Evolutionary conservation across 805 yeast genomes (phyloP), one percentile per base, ranked within the genome.

Genomic region (Yarrowia sp.): DNA sequence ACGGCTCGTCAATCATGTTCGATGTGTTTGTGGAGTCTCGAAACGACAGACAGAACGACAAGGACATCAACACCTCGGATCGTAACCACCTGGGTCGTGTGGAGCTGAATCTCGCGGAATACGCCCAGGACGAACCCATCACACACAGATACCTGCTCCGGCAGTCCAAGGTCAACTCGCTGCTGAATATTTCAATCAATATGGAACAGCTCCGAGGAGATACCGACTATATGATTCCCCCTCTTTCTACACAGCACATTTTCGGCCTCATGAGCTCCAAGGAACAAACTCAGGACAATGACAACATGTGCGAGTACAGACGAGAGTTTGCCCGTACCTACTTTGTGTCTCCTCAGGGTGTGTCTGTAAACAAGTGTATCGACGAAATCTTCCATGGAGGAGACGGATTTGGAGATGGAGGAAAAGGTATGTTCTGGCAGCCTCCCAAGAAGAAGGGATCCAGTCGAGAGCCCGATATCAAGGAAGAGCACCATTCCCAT

Each of bases 161-260:
- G 73, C 84, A 91, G 36, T 89, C 97, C 1, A 91, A 91, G 72
- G 86, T 94, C 19, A 94, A 94, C 76, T 88, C 96, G 2, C 89
- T 91, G n/a, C 77, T 89, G 48, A 87, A 84, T 63, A 72, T 91
- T 50, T 82, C 88, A 1, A 79, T 90, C n/a, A 80, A 81, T 5
- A 77, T 90, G 72, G 82, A 80, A 50, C 74, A 81, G 53, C 72
- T 79, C 42, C 78, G 82, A 72, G 85, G 85, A n/a, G 74, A 82
- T 72, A 67, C 79, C 70, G 73, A 86, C 79, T 71, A 82, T 75
- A 67, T 79, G 74, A 80, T 71, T 81, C 81, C 81, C 71, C 71
- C 82, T 69, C 66, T 78, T 43, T 74, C 79, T 5, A 71, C 75
- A 8, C 78, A 79, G 61, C 83, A 79, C 70, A 80, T 84, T 12